These are phyloP conservation scores for Solanum piurae DNA, from an alignment of 257 asterid genomes.

Conservation along the genomic window DNA sequence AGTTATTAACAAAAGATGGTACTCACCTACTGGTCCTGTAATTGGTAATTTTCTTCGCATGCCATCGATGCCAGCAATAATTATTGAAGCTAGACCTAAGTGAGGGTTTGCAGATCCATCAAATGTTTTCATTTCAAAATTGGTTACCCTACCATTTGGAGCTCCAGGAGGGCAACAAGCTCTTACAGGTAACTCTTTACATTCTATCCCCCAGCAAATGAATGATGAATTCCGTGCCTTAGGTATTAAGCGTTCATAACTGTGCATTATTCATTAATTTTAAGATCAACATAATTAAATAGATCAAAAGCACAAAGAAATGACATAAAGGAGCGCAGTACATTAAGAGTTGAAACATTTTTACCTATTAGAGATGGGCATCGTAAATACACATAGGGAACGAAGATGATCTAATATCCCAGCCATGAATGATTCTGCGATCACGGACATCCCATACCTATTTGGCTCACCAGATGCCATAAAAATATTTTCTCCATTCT, in stretches of 20 bases:
- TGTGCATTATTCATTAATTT: neutral
- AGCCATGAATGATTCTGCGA: no score
- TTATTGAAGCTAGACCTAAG: constrained; percentile 69
- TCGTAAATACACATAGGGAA: no score
- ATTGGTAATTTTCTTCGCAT: constrained; percentile 37
- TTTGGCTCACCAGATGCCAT: no score
- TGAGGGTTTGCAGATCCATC: constrained; percentile 90
- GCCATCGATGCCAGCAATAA: constrained; percentile 78
- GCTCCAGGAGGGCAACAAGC: constrained; percentile 80
- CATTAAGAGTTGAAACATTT: no score
- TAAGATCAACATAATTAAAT: no score
- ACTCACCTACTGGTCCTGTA: constrained; percentile 70
- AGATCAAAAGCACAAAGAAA: no score
- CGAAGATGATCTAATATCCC: no score
- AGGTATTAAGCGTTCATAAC: constrained; percentile 82
- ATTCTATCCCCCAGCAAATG: constrained; percentile 81
- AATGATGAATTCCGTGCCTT: constrained; percentile 86
- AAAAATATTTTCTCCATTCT: no score
- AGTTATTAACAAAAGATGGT: neutral
- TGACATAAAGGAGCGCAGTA: no score
- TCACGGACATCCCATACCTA: no score
- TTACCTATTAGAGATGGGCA: no score
- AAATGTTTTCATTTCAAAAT: constrained; percentile 70
- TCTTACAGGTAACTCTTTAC: constrained; percentile 69
- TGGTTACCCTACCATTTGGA: constrained; percentile 56